Percentiles rank a stretch among this genome's conserved stretches.
Evolutionary conservation across 371 early-diverging fungal genomes (phyloP).

Genomic region (Zancudomyces culisetae): DNA sequence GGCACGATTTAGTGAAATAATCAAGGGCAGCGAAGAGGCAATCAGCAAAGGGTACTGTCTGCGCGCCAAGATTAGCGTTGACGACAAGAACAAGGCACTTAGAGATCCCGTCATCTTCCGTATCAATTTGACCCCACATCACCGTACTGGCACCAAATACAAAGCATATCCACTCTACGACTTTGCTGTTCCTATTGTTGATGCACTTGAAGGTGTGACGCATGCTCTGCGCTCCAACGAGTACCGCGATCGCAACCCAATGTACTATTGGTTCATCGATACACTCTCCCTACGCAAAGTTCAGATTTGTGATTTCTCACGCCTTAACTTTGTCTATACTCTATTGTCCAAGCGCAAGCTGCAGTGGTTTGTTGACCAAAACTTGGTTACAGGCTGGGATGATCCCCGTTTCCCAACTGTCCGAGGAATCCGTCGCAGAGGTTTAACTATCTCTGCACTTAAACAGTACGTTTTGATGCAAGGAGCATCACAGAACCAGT

Average conservation of each 20-base stretch:
- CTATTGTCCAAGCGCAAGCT: conserved; percentile 98
- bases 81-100: conserved; percentile 89
- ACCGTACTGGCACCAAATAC: conserved; percentile 78
- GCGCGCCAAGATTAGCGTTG: conserved; percentile 95
- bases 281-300: conserved; percentile 72
- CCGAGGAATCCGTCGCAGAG: conserved; percentile 94
- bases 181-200: conserved; percentile 98
- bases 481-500: conserved; percentile 92
- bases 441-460: conserved; percentile 96
- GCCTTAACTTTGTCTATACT: conserved; percentile 98
- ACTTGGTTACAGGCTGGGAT: conserved; percentile 93
- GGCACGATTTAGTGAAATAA: conserved; percentile 61
- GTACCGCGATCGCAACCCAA: conserved; percentile 97
- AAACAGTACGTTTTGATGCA: conserved; percentile 97
- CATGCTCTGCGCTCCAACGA: conserved; percentile 97
- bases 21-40: conserved; percentile 78
- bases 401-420: conserved; percentile 99
- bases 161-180: conserved; percentile 99
- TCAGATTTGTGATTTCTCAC: conserved; percentile 84
- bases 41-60: conserved; percentile 73
- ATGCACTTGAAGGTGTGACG: conserved; percentile 95
- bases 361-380: conserved; percentile 89
- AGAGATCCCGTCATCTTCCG: conserved; percentile 99
- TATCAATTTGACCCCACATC: conserved; percentile 85
- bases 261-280: conserved; percentile 97